Percentiles rank a stretch among this genome's conserved stretches.
These are phyloP conservation scores for Rhizopogon roseolus DNA, from an alignment of 768 basidiomycete species.

Conservation along the genomic window DNA sequence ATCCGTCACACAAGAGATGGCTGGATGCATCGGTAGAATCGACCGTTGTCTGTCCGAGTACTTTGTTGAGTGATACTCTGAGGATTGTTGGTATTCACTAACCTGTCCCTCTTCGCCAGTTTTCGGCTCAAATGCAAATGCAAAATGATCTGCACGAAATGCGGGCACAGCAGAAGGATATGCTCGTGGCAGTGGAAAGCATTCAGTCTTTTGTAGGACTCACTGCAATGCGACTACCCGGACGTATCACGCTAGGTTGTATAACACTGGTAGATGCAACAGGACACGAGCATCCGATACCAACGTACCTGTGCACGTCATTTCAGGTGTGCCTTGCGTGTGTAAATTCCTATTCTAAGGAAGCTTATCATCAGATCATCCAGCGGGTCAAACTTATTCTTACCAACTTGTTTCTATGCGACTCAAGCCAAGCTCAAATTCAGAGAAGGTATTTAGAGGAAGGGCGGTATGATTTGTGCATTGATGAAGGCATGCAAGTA, in stretches of 20 bases:
- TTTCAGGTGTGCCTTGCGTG: conserved; percentile 14
- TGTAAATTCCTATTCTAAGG: background rate
- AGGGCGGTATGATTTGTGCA: conserved; percentile 16
- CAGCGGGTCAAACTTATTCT: conserved; percentile 21
- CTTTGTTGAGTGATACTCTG: background rate
- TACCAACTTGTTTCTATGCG: conserved; percentile 10
- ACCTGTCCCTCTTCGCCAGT: background rate
- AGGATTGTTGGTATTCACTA: no score
- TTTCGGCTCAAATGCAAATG: background rate
- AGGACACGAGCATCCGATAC: conserved; percentile 20
- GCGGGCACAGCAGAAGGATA: no score
- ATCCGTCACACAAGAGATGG: background rate
- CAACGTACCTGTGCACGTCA: conserved; percentile 19
- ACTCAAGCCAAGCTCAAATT: conserved; percentile 13
- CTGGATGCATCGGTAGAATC: background rate
- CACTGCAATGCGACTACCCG: conserved; percentile 10
- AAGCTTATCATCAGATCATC: background rate
- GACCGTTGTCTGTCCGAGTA: background rate
- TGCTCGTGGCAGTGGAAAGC: conserved; percentile 4
- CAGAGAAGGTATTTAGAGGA: conserved; percentile 22
- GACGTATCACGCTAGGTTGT: conserved; percentile 8
- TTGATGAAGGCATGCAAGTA: conserved; percentile 18
- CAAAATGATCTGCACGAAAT: background rate
- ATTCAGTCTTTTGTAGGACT: conserved; percentile 8
- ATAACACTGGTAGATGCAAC: conserved; percentile 22